A percentile compares a stretch with the other conserved stretches of the same genome.
These are phyloP conservation scores for Pseudogymnoascus sp. DNA, from an alignment of 2,329 filamentous ascomycete species.

Conservation along the genomic window DNA sequence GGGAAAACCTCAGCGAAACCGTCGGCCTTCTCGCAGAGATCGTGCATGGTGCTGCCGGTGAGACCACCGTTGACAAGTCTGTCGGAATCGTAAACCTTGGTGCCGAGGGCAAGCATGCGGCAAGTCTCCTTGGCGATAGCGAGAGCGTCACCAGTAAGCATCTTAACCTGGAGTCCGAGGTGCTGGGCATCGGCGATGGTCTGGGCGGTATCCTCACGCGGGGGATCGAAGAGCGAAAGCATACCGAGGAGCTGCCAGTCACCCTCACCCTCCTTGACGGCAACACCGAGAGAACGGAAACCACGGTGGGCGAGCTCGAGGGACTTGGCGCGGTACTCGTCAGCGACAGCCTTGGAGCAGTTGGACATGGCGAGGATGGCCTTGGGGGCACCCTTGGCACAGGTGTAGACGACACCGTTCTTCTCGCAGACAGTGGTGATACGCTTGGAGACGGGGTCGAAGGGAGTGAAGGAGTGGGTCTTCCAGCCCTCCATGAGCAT, in stretches of 20 bases:
- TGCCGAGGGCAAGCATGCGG: constrained; percentile 72
- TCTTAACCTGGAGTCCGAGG: constrained; percentile 71
- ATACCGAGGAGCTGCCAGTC: constrained; percentile 67
- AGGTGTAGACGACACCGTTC: constrained; percentile 62
- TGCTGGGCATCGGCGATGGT: constrained; percentile 69
- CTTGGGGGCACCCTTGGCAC: constrained; percentile 71
- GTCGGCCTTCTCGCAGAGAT: constrained; percentile 78
- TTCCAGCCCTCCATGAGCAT: constrained; percentile 67
- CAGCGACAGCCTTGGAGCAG: constrained; percentile 56
- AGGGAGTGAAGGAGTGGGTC: constrained; percentile 69
- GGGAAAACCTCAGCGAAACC: constrained; percentile 93
- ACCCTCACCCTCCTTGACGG: constrained; percentile 67
- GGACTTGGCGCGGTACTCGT: constrained; percentile 63
- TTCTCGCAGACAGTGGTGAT: constrained; percentile 63
- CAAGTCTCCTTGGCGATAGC: constrained; percentile 75
- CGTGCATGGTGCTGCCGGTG: constrained; percentile 63
- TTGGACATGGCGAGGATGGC: constrained; percentile 62
- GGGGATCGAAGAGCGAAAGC: constrained; percentile 74
- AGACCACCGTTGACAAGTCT: constrained; percentile 70
- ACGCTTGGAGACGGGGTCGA: constrained; percentile 73
- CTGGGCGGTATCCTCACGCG: constrained; percentile 70
- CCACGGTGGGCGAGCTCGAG: constrained; percentile 69
- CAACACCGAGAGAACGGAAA: constrained; percentile 73
- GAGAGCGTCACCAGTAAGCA: constrained; percentile 73
- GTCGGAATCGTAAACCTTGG: constrained; percentile 74